Evolutionary conservation across 73 alveolate species (phyloP).

Genomic region (Paramecium bursaria): DNA sequence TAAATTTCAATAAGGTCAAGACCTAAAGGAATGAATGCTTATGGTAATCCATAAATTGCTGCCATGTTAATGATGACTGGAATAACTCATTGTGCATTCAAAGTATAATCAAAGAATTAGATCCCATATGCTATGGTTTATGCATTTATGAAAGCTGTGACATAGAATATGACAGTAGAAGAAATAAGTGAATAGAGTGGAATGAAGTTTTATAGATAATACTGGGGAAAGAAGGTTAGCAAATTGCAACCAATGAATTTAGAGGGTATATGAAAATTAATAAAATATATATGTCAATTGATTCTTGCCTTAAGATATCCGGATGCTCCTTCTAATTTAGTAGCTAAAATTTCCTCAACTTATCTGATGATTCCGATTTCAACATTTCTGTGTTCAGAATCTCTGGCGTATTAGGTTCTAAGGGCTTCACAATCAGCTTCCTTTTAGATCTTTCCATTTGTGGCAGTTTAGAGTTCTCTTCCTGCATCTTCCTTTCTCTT

Average conservation of each 20-base stretch:
- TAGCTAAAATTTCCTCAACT: slow-evolving; percentile 60
- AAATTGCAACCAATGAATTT: slow-evolving; percentile 25
- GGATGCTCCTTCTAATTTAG: slow-evolving; percentile 62
- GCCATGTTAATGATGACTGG: slow-evolving; percentile 81
- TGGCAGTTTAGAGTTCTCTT: slow-evolving; percentile 46
- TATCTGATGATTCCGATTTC: slow-evolving; percentile 55
- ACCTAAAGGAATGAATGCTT: slow-evolving; percentile 75
- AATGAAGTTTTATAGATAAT: slow-evolving; percentile 69
- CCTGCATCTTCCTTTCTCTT: slow-evolving; percentile 67
- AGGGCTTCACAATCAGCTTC: slow-evolving; percentile 58
- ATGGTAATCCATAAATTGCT: slow-evolving; percentile 80
- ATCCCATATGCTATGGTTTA: slow-evolving; percentile 75
- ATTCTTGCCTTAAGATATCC: slow-evolving; percentile 58
- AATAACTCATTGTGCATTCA: slow-evolving; percentile 81
- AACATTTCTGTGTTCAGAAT: slow-evolving; percentile 31
- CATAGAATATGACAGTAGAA: slow-evolving; percentile 70
- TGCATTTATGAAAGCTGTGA: slow-evolving; percentile 76
- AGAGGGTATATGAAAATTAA: slow-evolving; percentile 40
- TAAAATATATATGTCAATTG: background rate
- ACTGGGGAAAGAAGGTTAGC: slow-evolving; percentile 62
- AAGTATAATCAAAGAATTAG: slow-evolving; percentile 75
- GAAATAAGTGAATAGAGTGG: slow-evolving; percentile 74
- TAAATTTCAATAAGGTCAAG: slow-evolving; percentile 75
- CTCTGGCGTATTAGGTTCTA: slow-evolving; percentile 64
- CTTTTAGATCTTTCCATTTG: slow-evolving; percentile 46